A percentile compares a stretch with the other conserved stretches of the same genome.
These are phyloP conservation scores for Emmonsiellopsis sp. DNA, from an alignment of 2,329 filamentous ascomycete genomes.

Conservation along the genomic window DNA sequence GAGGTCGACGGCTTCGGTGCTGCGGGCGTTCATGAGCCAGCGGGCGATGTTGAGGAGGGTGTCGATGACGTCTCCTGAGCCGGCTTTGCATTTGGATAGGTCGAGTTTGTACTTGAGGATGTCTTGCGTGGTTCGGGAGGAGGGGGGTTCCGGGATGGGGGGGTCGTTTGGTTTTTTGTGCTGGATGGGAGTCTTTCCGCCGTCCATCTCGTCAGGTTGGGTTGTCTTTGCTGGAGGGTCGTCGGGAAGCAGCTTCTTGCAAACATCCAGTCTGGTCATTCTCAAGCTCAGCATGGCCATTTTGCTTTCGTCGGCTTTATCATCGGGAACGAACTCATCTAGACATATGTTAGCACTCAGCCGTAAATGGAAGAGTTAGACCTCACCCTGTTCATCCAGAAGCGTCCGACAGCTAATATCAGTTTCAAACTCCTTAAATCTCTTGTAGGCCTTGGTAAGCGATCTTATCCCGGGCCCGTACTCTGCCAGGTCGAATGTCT, in stretches of 20 bases:
- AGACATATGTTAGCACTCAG: not conserved
- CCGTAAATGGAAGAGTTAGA: too few relatives aligned
- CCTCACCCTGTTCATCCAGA: constrained; percentile 11
- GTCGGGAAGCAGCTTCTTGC: not conserved
- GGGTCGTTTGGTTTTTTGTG: not conserved
- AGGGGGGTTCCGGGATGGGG: not conserved
- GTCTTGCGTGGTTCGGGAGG: not conserved
- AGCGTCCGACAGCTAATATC: constrained; percentile 8
- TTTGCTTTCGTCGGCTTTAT: not conserved
- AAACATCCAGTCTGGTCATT: constrained; percentile 2
- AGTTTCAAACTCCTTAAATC: constrained; percentile 16
- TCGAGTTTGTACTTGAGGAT: not conserved
- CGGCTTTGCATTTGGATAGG: not conserved
- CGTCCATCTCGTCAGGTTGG: not conserved
- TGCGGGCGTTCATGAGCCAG: constrained; percentile 19
- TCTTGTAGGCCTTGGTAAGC: constrained; percentile 12
- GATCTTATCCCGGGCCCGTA: constrained; percentile 7
- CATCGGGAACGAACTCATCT: not conserved
- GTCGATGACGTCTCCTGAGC: constrained; percentile 6
- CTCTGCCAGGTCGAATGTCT: constrained; percentile 6
- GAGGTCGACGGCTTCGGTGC: constrained; percentile 19
- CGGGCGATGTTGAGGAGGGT: constrained; percentile 17
- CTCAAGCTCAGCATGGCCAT: not conserved
- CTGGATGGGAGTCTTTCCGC: not conserved
- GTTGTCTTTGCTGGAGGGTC: not conserved